phyloP scores from a whole-genome alignment of 2,329 filamentous ascomycete species.

The Plectosphaerella cucumerina region DNA sequence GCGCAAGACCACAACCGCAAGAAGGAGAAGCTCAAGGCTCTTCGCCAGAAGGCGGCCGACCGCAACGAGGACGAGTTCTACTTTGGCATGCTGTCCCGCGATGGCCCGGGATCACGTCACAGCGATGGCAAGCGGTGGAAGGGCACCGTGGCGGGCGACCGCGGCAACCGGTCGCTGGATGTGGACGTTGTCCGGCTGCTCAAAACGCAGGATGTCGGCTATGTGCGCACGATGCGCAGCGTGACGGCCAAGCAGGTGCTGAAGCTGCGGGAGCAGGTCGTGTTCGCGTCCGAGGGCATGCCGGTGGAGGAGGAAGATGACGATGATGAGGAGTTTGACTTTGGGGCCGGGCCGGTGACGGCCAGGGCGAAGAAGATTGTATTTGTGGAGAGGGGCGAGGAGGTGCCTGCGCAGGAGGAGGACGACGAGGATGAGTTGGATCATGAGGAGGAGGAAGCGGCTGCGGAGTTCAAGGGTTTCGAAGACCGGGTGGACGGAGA shows the following conservation, averaged over 20 bases:
- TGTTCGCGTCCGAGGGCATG: conserved; percentile 35
- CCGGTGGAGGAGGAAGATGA: conserved; percentile 32
- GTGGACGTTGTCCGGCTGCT: conserved; percentile 57
- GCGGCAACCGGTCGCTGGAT: conserved; percentile 51
- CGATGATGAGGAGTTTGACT: conserved; percentile 22
- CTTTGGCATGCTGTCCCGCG: conserved; percentile 63
- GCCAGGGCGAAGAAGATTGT: conserved; percentile 43
- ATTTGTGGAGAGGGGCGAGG: conserved; percentile 40
- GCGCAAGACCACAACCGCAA: conserved; percentile 65
- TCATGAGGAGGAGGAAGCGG: background rate
- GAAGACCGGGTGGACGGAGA: conserved; percentile 14
- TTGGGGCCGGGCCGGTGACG: conserved; percentile 26
- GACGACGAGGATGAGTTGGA: conserved; percentile 23
- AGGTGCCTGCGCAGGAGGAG: conserved; percentile 21
- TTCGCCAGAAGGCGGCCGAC: conserved; percentile 58
- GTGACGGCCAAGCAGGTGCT: conserved; percentile 54
- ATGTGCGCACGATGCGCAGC: conserved; percentile 59
- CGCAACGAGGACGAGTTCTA: conserved; percentile 73
- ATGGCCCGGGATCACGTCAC: conserved; percentile 47
- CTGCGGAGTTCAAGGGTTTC: conserved; percentile 12
- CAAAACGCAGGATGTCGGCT: conserved; percentile 66
- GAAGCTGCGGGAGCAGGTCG: conserved; percentile 48
- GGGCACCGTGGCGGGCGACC: conserved; percentile 53
- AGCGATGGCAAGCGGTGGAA: conserved; percentile 47
- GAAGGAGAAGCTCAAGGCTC: conserved; percentile 53